Conservation (phyloP, 2,329 filamentous ascomycete genomes). For the Pyrenophora graminea region DNA sequence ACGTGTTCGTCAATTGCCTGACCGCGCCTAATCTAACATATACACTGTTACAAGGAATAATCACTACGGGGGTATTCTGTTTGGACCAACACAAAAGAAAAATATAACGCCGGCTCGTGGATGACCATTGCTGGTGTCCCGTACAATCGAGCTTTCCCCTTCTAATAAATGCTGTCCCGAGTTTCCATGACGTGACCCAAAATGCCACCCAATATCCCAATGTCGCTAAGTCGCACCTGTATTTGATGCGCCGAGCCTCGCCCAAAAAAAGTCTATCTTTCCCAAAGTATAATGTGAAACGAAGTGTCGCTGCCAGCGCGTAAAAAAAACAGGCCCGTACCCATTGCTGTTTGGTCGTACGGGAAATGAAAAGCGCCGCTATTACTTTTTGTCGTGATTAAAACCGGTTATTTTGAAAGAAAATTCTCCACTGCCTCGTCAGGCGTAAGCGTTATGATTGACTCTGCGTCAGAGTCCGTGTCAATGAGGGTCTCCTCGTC, state of each 20-base stretch:
- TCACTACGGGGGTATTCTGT: conserved; percentile 32
- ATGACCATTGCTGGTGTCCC: conserved; percentile 24
- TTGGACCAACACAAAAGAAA: conserved; percentile 3
- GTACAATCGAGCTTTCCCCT: conserved; percentile 19
- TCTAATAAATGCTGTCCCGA: conserved; percentile 25
- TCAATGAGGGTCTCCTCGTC: conserved; percentile 42
- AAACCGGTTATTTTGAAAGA: conserved; percentile 36
- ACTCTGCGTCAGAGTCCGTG: conserved; percentile 37
- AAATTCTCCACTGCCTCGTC: conserved; percentile 36
- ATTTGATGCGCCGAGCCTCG: conserved; percentile 17
- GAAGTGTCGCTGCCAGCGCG: conserved; percentile 22
- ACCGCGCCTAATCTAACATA: conserved; percentile 16
- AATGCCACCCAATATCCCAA: conserved; percentile 13
- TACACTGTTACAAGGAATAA: conserved; percentile 11
- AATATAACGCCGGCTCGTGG: conserved; percentile 31
- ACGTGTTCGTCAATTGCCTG: conserved; percentile 9
- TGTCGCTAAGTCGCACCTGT: conserved; percentile 15
- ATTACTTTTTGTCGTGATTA: conserved; percentile 18
- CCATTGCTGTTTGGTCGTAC: conserved; percentile 3
- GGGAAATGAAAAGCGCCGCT: conserved; percentile 17
- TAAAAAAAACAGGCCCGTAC: background rate
- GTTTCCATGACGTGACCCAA: background rate
- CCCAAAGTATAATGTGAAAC: conserved; percentile 11
- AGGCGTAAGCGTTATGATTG: conserved; percentile 39
- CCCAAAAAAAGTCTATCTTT: conserved; percentile 16